Percentiles rank a stretch among this genome's conserved stretches.
Evolutionary conservation across 2,329 filamentous ascomycete species (phyloP).

Genomic region (Rhinocladiella similis): DNA sequence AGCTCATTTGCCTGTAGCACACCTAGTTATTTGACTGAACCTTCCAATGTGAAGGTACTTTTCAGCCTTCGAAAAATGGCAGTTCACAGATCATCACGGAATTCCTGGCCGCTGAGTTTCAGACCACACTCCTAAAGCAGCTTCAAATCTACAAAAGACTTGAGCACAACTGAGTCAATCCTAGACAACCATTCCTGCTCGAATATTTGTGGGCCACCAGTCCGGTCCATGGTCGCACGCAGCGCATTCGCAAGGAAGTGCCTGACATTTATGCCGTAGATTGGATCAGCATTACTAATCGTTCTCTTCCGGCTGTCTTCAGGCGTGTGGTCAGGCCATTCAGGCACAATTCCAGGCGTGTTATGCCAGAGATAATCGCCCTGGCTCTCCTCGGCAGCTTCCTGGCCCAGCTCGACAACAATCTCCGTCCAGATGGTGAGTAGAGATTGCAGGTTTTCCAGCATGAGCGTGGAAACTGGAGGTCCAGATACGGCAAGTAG

Average conservation of each 20-base stretch:
- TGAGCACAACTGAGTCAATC: conserved; percentile 25
- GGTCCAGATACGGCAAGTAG: conserved; percentile 41
- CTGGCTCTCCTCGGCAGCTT: conserved; percentile 38
- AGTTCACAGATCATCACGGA: background rate
- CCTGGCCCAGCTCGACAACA: conserved; percentile 45
- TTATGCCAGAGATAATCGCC: conserved; percentile 45
- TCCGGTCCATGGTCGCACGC: conserved; percentile 39
- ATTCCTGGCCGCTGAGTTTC: background rate
- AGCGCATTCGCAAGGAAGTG: conserved; percentile 45
- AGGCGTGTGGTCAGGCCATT: conserved; percentile 39
- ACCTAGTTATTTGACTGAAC: too few species aligned
- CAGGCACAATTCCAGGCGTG: conserved; percentile 33
- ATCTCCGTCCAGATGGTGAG: conserved; percentile 50
- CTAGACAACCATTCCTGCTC: conserved; percentile 27
- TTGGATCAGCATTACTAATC: conserved; percentile 42
- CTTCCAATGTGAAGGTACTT: too few species aligned
- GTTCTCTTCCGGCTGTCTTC: conserved; percentile 43
- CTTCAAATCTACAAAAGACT: conserved; percentile 27
- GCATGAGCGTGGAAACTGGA: conserved; percentile 40
- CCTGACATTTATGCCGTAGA: conserved; percentile 47
- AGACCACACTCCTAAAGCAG: conserved; percentile 13
- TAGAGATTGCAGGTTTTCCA: conserved; percentile 47
- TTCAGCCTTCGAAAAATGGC: too few species aligned
- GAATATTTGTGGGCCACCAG: conserved; percentile 26
- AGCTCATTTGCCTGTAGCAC: too few species aligned